phyloP scores from a whole-genome alignment of 768 basidiomycete genomes.

The Pleurotus tuber-regium region DNA sequence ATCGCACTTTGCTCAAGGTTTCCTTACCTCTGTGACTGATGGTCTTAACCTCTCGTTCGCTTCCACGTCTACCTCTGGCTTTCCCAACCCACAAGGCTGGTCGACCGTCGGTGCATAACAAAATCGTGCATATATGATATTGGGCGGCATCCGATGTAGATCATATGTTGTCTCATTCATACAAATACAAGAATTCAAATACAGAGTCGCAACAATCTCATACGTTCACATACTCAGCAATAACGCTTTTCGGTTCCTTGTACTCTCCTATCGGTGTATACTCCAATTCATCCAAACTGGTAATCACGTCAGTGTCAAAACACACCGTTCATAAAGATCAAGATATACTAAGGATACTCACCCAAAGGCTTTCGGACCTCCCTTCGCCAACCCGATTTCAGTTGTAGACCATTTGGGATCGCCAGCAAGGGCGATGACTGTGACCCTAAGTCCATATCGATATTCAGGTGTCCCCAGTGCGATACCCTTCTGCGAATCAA shows the following conservation, averaged over 20 bases:
- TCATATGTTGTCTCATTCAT: too few relatives aligned
- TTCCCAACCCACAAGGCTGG: too few relatives aligned
- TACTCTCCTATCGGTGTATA: constrained; percentile 5
- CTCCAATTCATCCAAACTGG: neutral
- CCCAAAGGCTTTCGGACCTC: constrained; percentile 12
- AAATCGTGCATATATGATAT: too few relatives aligned
- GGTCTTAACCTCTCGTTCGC: too few relatives aligned
- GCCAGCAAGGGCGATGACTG: constrained; percentile 6
- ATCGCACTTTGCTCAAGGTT: too few relatives aligned
- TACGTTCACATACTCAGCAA: constrained; percentile 11
- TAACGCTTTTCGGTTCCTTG: constrained; percentile 5
- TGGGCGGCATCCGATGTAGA: too few relatives aligned
- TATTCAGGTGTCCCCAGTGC: constrained; percentile 62
- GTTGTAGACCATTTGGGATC: constrained; percentile 10
- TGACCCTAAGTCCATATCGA: constrained; percentile 9
- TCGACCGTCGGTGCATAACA: too few relatives aligned
- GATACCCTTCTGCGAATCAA: constrained; percentile 60
- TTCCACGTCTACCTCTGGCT: too few relatives aligned
- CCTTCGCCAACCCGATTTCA: neutral
- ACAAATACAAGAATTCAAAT: too few relatives aligned
- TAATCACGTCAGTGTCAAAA: neutral
- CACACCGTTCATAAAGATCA: neutral
- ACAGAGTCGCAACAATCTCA: too few relatives aligned
- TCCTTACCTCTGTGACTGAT: too few relatives aligned
- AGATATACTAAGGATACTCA: neutral